Evolutionary conservation across 1,139 yeast species (phyloP).

Genomic region (Blastobotrys elegans): DNA sequence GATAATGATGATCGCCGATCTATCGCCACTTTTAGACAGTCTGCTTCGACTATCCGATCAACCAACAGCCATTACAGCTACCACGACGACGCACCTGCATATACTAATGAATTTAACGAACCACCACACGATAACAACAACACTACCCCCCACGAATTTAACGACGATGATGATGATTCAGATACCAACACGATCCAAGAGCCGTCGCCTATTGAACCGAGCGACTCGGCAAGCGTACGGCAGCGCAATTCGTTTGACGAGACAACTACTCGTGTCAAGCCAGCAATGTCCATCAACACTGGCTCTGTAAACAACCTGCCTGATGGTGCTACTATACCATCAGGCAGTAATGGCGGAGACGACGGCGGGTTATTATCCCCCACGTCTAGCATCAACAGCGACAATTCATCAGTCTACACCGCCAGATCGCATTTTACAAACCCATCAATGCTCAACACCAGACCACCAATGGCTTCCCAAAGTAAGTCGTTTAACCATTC

Average conservation of each 20-base stretch:
- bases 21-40: constrained; percentile 4
- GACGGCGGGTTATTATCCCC: constrained; percentile 8
- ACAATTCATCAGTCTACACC: constrained; percentile 7
- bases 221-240: constrained; percentile 7
- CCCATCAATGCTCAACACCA: not conserved
- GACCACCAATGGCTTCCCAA: not conserved
- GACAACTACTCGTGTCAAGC: not conserved
- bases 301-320: not conserved
- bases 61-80: not conserved
- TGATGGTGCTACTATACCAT: no score
- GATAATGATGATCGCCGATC: constrained; percentile 3
- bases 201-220: constrained; percentile 9
- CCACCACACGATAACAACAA: not conserved
- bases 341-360: not conserved
- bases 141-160: not conserved
- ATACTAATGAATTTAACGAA: not conserved
- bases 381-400: constrained; percentile 5
- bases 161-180: constrained; percentile 7
- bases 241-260: constrained; percentile 1
- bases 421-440: constrained; percentile 7
- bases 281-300: not conserved
- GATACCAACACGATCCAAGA: constrained; percentile 9
- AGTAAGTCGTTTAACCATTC: not conserved
- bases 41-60: not conserved
- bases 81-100: not conserved